phyloP scores from a whole-genome alignment of 768 basidiomycete species.

The Roridomyces roridus region DNA sequence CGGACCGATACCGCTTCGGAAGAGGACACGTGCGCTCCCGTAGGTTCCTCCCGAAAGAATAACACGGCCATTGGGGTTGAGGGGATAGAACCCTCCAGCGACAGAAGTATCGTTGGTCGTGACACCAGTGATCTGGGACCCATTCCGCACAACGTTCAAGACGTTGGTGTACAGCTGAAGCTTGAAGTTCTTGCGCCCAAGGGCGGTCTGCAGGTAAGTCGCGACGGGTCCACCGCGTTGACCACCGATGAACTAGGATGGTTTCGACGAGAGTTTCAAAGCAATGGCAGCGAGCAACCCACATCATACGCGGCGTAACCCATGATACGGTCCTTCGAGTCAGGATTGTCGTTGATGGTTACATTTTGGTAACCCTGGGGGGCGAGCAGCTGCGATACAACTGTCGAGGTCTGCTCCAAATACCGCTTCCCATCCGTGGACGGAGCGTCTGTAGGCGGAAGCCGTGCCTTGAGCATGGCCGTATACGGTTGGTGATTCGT shows the following conservation, averaged over 20 bases:
- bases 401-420: slow-evolving; percentile 40
- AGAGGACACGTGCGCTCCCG: slow-evolving; percentile 46
- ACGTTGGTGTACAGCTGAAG: slow-evolving; percentile 41
- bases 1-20: slow-evolving; percentile 50
- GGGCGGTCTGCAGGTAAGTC: slow-evolving; percentile 47
- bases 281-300: not conserved
- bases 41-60: slow-evolving; percentile 41
- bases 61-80: slow-evolving; percentile 33
- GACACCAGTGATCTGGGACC: slow-evolving; percentile 47
- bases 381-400: slow-evolving; percentile 38
- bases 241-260: slow-evolving; percentile 30
- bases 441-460: slow-evolving; percentile 46
- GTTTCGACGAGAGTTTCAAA: not conserved
- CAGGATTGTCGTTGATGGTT: slow-evolving; percentile 44
- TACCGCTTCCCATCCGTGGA: slow-evolving; percentile 49
- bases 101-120: slow-evolving; percentile 42
- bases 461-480: slow-evolving; percentile 35
- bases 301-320: slow-evolving; percentile 24
- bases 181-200: slow-evolving; percentile 42
- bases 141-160: slow-evolving; percentile 46
- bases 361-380: slow-evolving; percentile 40
- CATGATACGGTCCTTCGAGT: slow-evolving; percentile 42
- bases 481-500: slow-evolving; percentile 41
- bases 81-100: slow-evolving; percentile 43
- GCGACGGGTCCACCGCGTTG: slow-evolving; percentile 48